Evolutionary conservation across 257 asterid species (phyloP).

Genomic region (Cordia subcordata): DNA sequence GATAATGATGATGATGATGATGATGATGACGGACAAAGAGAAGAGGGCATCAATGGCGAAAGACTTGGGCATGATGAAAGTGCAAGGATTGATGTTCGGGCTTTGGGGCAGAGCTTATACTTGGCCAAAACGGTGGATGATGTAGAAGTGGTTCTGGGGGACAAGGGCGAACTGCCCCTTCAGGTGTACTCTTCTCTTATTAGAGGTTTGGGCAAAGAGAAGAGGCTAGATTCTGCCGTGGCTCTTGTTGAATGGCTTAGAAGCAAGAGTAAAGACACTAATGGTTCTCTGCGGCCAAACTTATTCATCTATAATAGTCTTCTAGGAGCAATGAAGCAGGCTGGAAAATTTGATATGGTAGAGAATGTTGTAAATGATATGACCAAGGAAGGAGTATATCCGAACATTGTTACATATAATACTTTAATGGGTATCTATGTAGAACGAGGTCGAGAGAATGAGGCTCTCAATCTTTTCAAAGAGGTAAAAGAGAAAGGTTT

Average conservation of each 20-base stretch:
- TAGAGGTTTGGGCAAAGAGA: constrained; percentile 73
- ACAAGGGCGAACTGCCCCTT: constrained; percentile 56
- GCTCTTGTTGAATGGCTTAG: constrained; percentile 85
- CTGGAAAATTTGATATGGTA: constrained; percentile 37
- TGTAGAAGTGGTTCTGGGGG: constrained; percentile 60
- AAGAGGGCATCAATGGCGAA: constrained; percentile 13
- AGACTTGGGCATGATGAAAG: constrained; percentile 11
- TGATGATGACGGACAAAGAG: constrained; percentile 3
- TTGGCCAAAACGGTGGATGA: constrained; percentile 56
- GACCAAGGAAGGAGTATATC: constrained; percentile 52
- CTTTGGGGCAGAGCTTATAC: constrained; percentile 45
- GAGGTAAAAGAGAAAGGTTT: constrained; percentile 56
- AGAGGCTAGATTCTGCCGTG: constrained; percentile 50
- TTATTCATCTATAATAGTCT: constrained; percentile 72
- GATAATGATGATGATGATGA: constrained; percentile 11
- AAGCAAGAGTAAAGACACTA: constrained; percentile 46
- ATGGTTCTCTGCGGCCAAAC: constrained; percentile 38
- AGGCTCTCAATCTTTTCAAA: constrained; percentile 60
- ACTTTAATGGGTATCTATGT: constrained; percentile 69
- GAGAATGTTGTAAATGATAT: constrained; percentile 51
- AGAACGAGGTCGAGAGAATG: constrained; percentile 58
- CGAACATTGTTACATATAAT: constrained; percentile 73
- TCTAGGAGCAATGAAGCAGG: constrained; percentile 69
- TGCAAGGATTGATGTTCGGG: constrained; percentile 55
- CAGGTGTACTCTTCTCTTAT: constrained; percentile 78